These are phyloP conservation scores for Entoloma clypeatum DNA, from an alignment of 1,284 basidiomycete genomes.

Conservation along the genomic window DNA sequence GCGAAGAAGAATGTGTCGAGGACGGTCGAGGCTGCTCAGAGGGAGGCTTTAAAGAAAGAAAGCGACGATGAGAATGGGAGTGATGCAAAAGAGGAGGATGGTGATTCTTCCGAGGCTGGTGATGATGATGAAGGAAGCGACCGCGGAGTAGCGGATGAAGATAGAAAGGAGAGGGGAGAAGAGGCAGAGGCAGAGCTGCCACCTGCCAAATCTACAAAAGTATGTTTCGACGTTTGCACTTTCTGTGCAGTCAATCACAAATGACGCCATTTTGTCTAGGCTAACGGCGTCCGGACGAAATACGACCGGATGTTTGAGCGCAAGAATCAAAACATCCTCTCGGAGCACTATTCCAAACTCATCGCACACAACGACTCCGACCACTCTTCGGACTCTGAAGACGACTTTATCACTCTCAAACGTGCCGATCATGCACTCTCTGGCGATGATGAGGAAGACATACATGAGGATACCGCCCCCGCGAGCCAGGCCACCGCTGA, in stretches of 20 bases:
- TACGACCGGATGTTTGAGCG: conserved; percentile 99
- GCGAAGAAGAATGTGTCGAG: conserved; percentile 71
- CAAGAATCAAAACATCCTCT: conserved; percentile 92
- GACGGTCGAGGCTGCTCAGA: conserved; percentile 34
- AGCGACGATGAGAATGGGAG: conserved; percentile 20
- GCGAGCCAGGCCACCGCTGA: too few relatives aligned
- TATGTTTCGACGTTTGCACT: conserved; percentile 16
- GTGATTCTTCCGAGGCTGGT: conserved; percentile 17
- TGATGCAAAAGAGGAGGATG: conserved; percentile 23
- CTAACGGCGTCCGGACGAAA: conserved; percentile 74
- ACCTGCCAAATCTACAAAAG: conserved; percentile 29
- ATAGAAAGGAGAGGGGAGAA: conserved; percentile 7
- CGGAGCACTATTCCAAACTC: conserved; percentile 88
- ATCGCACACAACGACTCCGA: conserved; percentile 61
- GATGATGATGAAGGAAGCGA: conserved; percentile 21
- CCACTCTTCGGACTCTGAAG: conserved; percentile 56
- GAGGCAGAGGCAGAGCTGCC: conserved; percentile 8
- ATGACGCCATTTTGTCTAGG: conserved; percentile 10
- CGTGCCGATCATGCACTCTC: conserved; percentile 83
- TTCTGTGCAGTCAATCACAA: neutral
- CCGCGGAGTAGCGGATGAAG: conserved; percentile 1
- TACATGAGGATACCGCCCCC: conserved; percentile 69
- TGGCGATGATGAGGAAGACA: conserved; percentile 30
- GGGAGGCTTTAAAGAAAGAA: conserved; percentile 31
- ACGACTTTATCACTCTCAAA: conserved; percentile 93